These are phyloP conservation scores for Termitomyces bulborhizus DNA, from an alignment of 768 basidiomycete species.

Conservation along the genomic window DNA sequence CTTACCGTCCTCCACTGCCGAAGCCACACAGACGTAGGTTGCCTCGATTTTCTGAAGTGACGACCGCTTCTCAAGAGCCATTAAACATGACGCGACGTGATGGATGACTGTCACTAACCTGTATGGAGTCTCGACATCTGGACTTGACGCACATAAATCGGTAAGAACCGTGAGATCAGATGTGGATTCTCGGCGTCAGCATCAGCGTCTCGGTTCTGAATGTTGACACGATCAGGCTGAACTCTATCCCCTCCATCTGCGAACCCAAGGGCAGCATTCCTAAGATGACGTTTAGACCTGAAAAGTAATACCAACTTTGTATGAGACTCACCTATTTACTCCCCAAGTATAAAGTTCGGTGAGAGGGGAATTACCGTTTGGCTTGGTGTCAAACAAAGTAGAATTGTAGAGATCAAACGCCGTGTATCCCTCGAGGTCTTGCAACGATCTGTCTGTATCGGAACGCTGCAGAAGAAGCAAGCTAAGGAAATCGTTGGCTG, in stretches of 20 bases:
- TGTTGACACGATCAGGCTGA: constrained; percentile 69
- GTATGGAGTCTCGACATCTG: constrained; percentile 89
- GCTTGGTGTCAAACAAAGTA: constrained; percentile 72
- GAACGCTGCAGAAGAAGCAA: constrained; percentile 67
- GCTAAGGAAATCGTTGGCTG: constrained; percentile 25
- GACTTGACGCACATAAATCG: constrained; percentile 57
- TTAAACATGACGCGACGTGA: not conserved
- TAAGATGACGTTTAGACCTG: constrained; percentile 16
- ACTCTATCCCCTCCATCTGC: constrained; percentile 74
- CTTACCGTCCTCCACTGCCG: constrained; percentile 78
- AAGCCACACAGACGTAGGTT: constrained; percentile 89
- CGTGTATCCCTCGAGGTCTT: constrained; percentile 86
- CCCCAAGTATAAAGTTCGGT: constrained; percentile 87
- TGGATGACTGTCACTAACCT: constrained; percentile 29
- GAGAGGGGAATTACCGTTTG: constrained; percentile 27
- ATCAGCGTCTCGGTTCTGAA: constrained; percentile 33
- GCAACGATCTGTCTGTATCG: constrained; percentile 67
- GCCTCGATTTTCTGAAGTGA: constrained; percentile 67
- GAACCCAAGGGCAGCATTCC: constrained; percentile 86
- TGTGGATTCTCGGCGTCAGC: constrained; percentile 16
- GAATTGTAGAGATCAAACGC: constrained; percentile 93
- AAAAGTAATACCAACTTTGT: not conserved
- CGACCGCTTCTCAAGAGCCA: constrained; percentile 28
- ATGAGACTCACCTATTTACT: constrained; percentile 51
- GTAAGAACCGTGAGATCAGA: constrained; percentile 49